Evolutionary conservation across 352 stramenopile species (phyloP), one percentile per base, ranked within the genome.

Genomic region (Sclerospora graminicola): DNA sequence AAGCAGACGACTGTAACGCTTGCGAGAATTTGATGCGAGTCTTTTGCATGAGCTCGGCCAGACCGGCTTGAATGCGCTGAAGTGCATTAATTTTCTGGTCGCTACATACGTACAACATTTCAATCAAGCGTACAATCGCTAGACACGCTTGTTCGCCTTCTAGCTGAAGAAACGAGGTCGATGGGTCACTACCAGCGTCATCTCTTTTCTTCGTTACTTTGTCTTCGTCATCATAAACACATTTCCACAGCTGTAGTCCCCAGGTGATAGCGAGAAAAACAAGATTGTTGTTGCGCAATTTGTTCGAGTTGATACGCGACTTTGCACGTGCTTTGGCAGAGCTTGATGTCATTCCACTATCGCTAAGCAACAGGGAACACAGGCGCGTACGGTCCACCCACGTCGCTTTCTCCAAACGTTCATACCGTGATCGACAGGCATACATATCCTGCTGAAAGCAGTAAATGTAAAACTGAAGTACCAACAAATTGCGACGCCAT

Each of bases 381-480:
- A 90, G 32, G 1, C 73, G 70, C 28, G 78, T 83, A 10, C 60
- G 75, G 10, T 64, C 57, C 29, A 90, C 53, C 78, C 78, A 89
- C 11, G 56, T 43, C 29, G 51, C 57, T 16, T 45, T 48, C 39
- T 87, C 71, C 10, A 69, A 35, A 30, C 51, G 54, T 14, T 61
- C 45, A 51, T 85, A 86, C 13, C 64, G 63, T 26, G 61, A 51
- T 15, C 69, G 66, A 43, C 73, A 85, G 8, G 67, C 41, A 21
- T 66, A 37, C 35, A 86, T 61, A 53, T 91, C 77, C 41, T 80
- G 66, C 43, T 80, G 56, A 50, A 91, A 82, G 28, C 76, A 89
- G 41, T 89, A 89, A 23, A 84, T 71, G 35, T 76, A 84, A 43
- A 91, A 91, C 52, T 87, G 80, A 11, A 89, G 33, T 30, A 88